A percentile compares a stretch with the other conserved stretches of the same genome.
Evolutionary conservation across 2,329 filamentous ascomycete species (phyloP).

Genomic region (Pyricularia grisea): DNA sequence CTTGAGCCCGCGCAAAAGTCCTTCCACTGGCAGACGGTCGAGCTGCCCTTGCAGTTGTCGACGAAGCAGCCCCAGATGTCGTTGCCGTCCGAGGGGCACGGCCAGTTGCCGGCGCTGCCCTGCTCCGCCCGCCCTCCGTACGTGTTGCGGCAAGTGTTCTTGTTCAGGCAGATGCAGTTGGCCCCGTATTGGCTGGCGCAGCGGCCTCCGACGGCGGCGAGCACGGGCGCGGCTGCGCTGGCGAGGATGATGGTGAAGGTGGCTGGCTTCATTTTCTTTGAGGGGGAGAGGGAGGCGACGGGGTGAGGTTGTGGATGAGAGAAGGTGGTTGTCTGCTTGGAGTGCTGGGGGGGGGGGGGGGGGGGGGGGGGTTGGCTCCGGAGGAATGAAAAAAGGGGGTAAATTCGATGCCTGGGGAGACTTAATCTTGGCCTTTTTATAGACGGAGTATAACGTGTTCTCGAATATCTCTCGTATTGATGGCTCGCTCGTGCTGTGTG

Average conservation of each 20-base stretch:
- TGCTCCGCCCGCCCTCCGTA: neutral
- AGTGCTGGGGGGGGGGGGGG: neutral
- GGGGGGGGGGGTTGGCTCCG: neutral
- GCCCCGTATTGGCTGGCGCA: neutral
- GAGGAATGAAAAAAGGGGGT: neutral
- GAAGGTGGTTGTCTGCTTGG: too few relatives aligned
- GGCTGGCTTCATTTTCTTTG: neutral
- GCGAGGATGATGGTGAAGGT: neutral
- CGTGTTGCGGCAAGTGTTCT: neutral
- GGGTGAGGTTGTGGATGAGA: neutral
- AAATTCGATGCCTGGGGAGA: neutral
- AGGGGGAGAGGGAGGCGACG: too few relatives aligned
- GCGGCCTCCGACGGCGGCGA: neutral
- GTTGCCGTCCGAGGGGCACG: neutral
- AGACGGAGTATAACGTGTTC: neutral
- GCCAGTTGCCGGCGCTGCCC: neutral
- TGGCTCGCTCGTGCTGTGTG: neutral
- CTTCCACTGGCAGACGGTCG: constrained; percentile 1
- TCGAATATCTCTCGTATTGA: neutral
- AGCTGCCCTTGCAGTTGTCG: constrained; percentile 1
- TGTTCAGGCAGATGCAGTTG: neutral
- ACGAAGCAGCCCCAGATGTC: constrained; percentile 1
- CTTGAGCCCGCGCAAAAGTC: neutral
- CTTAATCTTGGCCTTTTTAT: neutral
- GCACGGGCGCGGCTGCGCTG: neutral